phyloP scores from a whole-genome alignment of 2,329 filamentous ascomycete species.

The Fusarium verrucosum region DNA sequence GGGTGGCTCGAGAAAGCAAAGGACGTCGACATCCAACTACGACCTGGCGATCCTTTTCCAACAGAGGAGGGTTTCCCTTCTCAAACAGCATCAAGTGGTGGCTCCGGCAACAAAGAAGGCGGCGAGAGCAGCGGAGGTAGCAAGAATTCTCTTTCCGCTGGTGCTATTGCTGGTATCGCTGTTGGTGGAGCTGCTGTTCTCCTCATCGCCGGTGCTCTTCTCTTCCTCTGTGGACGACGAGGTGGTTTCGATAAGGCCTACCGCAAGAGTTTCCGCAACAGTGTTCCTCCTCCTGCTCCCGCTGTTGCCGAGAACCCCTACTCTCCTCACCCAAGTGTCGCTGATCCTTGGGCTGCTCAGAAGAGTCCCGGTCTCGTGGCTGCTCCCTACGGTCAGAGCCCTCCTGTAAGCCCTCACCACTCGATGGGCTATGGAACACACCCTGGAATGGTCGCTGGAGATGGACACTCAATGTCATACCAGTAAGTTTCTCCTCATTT shows the following conservation, averaged over 20 bases:
- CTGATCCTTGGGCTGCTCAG: slow-evolving; percentile 32
- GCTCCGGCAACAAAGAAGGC: slow-evolving; percentile 2
- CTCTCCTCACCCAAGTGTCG: slow-evolving; percentile 29
- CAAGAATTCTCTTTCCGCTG: slow-evolving; percentile 44
- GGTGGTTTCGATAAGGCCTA: slow-evolving; percentile 45
- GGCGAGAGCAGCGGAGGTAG: slow-evolving; percentile 1
- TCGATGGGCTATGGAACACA: slow-evolving; percentile 34
- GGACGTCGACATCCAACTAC: slow-evolving; percentile 61
- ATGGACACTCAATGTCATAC: slow-evolving; percentile 39
- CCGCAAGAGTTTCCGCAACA: slow-evolving; percentile 41
- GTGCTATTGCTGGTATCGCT: slow-evolving; percentile 68
- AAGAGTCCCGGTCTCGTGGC: slow-evolving; percentile 36
- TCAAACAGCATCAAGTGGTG: slow-evolving; percentile 7
- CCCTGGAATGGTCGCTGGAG: slow-evolving; percentile 32
- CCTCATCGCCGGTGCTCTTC: slow-evolving; percentile 54
- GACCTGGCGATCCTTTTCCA: slow-evolving; percentile 65
- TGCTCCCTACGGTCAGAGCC: slow-evolving; percentile 46
- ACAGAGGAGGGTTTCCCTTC: slow-evolving; percentile 53
- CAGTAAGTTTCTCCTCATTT: slow-evolving; percentile 39
- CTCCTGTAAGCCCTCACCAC: slow-evolving; percentile 49
- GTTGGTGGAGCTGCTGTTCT: slow-evolving; percentile 61
- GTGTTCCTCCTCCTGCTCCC: slow-evolving; percentile 15
- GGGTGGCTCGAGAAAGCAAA: slow-evolving; percentile 58
- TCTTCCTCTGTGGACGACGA: slow-evolving; percentile 59
- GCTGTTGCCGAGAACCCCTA: slow-evolving; percentile 29